Conservation (phyloP, 306 rosid genomes). For the Luffa acutangula region DNA sequence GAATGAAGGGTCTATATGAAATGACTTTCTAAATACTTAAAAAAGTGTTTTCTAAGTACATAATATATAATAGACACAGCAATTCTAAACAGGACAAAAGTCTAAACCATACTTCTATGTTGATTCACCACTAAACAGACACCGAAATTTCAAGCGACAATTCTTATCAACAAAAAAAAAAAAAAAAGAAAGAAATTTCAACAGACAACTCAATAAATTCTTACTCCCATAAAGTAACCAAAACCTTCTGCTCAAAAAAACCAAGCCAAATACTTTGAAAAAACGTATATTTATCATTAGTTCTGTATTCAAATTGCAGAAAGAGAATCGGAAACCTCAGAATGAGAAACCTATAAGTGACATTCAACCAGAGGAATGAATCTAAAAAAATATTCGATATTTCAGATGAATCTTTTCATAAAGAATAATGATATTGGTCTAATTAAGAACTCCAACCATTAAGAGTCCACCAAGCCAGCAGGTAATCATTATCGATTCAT, state of each 20-base stretch:
- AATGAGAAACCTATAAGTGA: background rate
- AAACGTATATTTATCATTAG: background rate
- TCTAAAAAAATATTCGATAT: background rate
- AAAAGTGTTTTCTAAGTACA: too few species aligned
- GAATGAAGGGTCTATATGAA: too few species aligned
- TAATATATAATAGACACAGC: background rate
- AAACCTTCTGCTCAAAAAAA: background rate
- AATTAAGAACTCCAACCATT: background rate
- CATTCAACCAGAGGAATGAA: background rate
- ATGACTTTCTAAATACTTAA: too few species aligned
- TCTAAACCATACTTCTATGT: background rate
- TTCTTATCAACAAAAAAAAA: too few species aligned
- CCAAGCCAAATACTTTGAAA: background rate
- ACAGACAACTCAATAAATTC: background rate
- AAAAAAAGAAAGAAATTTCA: background rate
- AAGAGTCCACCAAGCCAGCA: background rate
- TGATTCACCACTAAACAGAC: background rate
- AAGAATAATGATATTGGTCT: background rate
- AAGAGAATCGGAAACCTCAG: background rate
- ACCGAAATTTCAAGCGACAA: background rate
- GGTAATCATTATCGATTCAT: background rate
- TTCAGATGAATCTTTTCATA: background rate
- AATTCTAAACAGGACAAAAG: background rate
- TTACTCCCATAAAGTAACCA: background rate
- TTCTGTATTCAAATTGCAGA: background rate